Evolutionary conservation across 2,329 filamentous ascomycete species (phyloP), one percentile per base, ranked within the genome.

Genomic region (Xylaria digitata): DNA sequence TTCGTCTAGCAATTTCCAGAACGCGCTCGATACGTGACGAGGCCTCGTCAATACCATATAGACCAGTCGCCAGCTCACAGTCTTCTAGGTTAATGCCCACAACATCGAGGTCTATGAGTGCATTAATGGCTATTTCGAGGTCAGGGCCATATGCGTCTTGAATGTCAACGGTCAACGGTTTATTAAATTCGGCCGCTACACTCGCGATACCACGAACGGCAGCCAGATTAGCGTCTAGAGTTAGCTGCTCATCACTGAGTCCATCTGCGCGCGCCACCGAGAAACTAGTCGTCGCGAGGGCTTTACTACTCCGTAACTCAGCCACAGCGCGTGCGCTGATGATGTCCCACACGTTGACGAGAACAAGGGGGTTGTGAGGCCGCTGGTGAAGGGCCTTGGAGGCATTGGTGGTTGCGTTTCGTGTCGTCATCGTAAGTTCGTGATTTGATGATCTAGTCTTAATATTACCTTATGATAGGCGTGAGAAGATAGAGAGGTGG

Each of bases 11-110:
- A 0, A 78, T 75, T 0, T 66, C 53, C 49, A 83, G 40, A 0
- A 76, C 80, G 8, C 72, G 63, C 45, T 72, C 67, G 23, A 87
- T 79, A 3, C 85, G 74, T 3, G 74, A 74, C 3, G 80, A 76
- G 0, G 84, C 83, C n/a, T 80, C 79, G 0, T 79, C 79, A 3
- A 81, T 64, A 0, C 73, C 56, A 50, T 81, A 78, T 30, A 86
- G 72, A 8, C 75, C 75, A 0, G 77, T 77, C 21, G 72, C 73
- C 11, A 76, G 80, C 49, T 82, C 78, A 37, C 79, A 78, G 66
- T 87, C 85, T 68, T 87, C 85, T 2, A 87, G 72, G 70, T 88
- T 87, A 58, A 81, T 80, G 0, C 85, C 84, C 17, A 85, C 84
- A 0, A 78, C 85, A 1, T 84, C 85, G 0, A 82, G 63, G 3